These are phyloP conservation scores for Neospermospora avenae DNA, from an alignment of 2,329 filamentous ascomycete species.

Conservation along the genomic window DNA sequence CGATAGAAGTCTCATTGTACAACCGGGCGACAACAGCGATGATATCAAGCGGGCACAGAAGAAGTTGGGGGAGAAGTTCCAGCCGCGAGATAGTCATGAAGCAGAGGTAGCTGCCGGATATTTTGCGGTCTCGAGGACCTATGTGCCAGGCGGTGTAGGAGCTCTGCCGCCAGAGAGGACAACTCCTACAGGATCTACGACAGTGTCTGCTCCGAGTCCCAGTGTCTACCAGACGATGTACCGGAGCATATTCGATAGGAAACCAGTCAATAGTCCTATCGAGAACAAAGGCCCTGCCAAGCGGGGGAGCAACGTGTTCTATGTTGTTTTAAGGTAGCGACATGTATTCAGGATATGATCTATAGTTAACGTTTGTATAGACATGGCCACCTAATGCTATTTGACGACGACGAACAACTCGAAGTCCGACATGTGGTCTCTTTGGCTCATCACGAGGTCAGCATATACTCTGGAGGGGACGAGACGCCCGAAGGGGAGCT, in stretches of 20 bases:
- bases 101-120: constrained; percentile 83
- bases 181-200: constrained; percentile 72
- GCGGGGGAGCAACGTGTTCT: constrained; percentile 83
- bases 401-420: constrained; percentile 91
- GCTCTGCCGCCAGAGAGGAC: constrained; percentile 86
- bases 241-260: constrained; percentile 88
- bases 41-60: constrained; percentile 60
- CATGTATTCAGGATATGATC: neutral
- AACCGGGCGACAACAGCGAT: constrained; percentile 61
- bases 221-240: constrained; percentile 99
- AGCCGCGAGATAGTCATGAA: constrained; percentile 54
- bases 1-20: constrained; percentile 45
- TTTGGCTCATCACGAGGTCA: constrained; percentile 80
- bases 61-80: constrained; percentile 57
- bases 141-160: constrained; percentile 86
- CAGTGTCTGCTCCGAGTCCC: constrained; percentile 75
- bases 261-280: constrained; percentile 42
- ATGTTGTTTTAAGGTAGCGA: constrained; percentile 75
- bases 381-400: constrained; percentile 95
- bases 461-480: constrained; percentile 77
- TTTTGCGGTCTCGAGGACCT: constrained; percentile 93
- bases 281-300: constrained; percentile 39
- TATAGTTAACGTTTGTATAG: constrained; percentile 42
- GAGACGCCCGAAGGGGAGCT: constrained; percentile 85
- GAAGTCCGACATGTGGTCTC: constrained; percentile 97